Evolutionary conservation across 768 basidiomycete genomes (phyloP), one percentile per base, ranked within the genome.

Genomic region (Termitomyces eurrhizus): DNA sequence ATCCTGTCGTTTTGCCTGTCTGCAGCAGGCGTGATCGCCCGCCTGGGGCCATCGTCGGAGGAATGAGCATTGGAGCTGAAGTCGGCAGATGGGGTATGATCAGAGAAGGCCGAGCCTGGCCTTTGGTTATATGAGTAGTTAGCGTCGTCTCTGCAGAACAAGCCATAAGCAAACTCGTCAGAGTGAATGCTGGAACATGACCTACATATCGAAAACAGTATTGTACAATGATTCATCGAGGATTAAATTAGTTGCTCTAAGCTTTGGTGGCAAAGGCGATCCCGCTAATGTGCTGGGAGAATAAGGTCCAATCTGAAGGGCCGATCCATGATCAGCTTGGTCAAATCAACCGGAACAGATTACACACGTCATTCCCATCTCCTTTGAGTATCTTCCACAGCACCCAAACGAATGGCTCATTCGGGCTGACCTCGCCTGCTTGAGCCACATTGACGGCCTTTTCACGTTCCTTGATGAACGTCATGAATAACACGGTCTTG

Each of bases 371-470:
- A 61, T 84, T 86, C 21, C 90, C 90, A 69, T 92, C 89, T 56
- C 90, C 91, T 70, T 85, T 89, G 57, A 92, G 75, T 59, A 92
- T 89, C 74, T 92, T 92, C 90, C 90, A 92, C 61, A 92, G 77
- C 48, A 92, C 90, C 89, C 90, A 92, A 42, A 92, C 88, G 52
- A 92, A 75, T 67, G 90, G 90, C 68, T 92, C 90, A 69, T 85
- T 90, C 54, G 83, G 79, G 60, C 79, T 78, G 32, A 81, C 78
- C 21, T 75, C 78, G n/a, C 78, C 77, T 18, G 75, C 71, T 37
- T 77, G 76, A n/a, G 86, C 75, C 55, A 83, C 69, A 53, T 68
- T 74, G 52, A 82, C 74, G 24, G 90, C 88, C 66, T 78, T 75
- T 66, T 85, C 83, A 66, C 88, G 78, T 74, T 92, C 90, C 69